These are phyloP conservation scores for Vitis hybrid DNA, from an alignment of 177 flowering plant species.

Conservation along the genomic window DNA sequence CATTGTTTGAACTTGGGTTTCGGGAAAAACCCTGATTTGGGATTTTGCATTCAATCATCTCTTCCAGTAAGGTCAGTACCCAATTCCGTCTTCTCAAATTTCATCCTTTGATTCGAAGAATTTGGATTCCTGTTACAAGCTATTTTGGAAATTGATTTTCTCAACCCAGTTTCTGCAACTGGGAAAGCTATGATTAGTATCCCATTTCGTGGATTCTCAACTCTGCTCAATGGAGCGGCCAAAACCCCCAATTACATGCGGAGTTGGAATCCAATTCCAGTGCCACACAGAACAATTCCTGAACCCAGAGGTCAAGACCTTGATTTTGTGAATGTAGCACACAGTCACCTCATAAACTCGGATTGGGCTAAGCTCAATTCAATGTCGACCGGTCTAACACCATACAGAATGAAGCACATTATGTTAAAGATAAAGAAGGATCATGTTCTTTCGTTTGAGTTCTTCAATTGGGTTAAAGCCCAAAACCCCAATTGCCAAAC, in stretches of 20 bases:
- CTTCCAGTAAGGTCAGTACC: too few species aligned
- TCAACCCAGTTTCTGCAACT: too few species aligned
- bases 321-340: conserved; percentile 76
- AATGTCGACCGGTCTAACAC: conserved; percentile 42
- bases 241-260: conserved; percentile 14
- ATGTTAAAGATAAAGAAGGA: conserved; percentile 67
- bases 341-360: conserved; percentile 75
- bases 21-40: too few species aligned
- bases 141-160: too few species aligned
- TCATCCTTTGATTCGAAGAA: too few species aligned
- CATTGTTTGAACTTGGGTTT: too few species aligned
- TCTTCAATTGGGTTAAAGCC: conserved; percentile 66
- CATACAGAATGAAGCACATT: conserved; percentile 72
- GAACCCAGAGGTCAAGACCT: conserved; percentile 84
- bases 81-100: too few species aligned
- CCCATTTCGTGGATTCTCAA: conserved; percentile 22
- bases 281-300: conserved; percentile 73
- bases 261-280: conserved; percentile 43
- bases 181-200: too few species aligned
- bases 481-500: conserved; percentile 44
- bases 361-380: conserved; percentile 70
- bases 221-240: conserved; percentile 10
- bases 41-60: too few species aligned
- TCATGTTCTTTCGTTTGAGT: conserved; percentile 69
- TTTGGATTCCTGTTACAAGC: too few species aligned